Conservation (phyloP, 352 stramenopile genomes). For the Phytophthora niederhauseri region DNA sequence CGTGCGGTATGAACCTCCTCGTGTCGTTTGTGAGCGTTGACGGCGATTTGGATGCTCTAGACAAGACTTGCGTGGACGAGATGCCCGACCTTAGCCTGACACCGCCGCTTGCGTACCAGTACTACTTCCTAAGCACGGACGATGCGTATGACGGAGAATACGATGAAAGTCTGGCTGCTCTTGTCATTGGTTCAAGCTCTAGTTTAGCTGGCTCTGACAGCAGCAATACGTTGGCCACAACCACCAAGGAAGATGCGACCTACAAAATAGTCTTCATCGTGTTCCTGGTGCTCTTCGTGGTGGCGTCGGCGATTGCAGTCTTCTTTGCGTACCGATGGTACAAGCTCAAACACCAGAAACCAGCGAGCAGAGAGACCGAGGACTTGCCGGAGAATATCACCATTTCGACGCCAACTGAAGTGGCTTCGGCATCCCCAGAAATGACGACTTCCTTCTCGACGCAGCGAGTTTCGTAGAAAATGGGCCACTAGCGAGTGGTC, state of each 20-base stretch:
- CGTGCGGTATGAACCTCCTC: conserved; percentile 54
- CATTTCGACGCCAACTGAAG: conserved; percentile 10
- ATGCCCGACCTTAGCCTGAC: conserved; percentile 44
- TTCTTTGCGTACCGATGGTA: conserved; percentile 41
- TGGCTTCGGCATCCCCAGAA: conserved; percentile 7
- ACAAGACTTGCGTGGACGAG: conserved; percentile 50
- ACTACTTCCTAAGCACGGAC: conserved; percentile 42
- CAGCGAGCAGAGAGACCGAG: conserved; percentile 14
- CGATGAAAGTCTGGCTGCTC: conserved; percentile 25
- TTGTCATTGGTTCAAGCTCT: conserved; percentile 14
- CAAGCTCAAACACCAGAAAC: conserved; percentile 26
- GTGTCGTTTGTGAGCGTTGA: conserved; percentile 43
- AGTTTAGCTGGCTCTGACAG: not conserved
- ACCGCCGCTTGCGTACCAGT: conserved; percentile 20
- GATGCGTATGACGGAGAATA: conserved; percentile 50
- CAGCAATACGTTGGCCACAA: not conserved
- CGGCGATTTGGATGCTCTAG: conserved; percentile 43
- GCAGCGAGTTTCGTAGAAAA: conserved; percentile 9
- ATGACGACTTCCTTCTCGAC: conserved; percentile 12
- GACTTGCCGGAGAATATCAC: conserved; percentile 19
- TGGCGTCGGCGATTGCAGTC: conserved; percentile 24
- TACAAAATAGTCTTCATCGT: conserved; percentile 58
- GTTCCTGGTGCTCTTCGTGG: conserved; percentile 48
- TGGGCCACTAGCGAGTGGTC: not conserved
- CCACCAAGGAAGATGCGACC: conserved; percentile 11